Evolutionary conservation across 805 yeast species (phyloP).

Genomic region (Scheffersomyces lignosus): DNA sequence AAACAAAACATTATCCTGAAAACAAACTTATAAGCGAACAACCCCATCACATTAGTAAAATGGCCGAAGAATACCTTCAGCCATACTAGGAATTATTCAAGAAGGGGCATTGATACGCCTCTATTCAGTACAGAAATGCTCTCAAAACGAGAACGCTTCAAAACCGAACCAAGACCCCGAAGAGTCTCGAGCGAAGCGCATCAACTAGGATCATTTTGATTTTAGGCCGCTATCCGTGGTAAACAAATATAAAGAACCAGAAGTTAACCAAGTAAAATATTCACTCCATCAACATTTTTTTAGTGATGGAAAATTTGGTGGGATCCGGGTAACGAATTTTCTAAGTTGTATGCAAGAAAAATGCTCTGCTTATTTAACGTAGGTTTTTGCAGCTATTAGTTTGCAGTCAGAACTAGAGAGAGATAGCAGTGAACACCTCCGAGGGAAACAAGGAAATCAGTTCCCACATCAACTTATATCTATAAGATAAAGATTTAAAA

Average conservation of each 20-base stretch:
- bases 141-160: slow-evolving; percentile 26
- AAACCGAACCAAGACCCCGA: slow-evolving; percentile 14
- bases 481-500: too few species aligned
- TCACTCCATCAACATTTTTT: neutral
- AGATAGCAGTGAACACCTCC: too few species aligned
- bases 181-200: slow-evolving; percentile 20
- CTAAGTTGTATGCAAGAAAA: neutral
- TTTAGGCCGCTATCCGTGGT: slow-evolving; percentile 33
- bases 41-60: slow-evolving; percentile 12
- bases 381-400: too few species aligned
- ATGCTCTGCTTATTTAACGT: neutral
- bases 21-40: slow-evolving; percentile 25
- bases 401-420: too few species aligned
- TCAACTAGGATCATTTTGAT: slow-evolving; percentile 29
- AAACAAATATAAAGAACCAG: slow-evolving; percentile 24
- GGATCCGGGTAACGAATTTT: neutral
- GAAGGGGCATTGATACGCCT: slow-evolving; percentile 7
- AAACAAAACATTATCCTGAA: slow-evolving; percentile 28
- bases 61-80: slow-evolving; percentile 18
- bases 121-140: slow-evolving; percentile 11
- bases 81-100: slow-evolving; percentile 9
- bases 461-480: too few species aligned
- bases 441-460: too few species aligned
- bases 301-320: neutral
- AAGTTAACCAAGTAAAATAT: neutral